phyloP scores from a whole-genome alignment of 768 basidiomycete genomes.

The Rhodotorula diobovata region DNA sequence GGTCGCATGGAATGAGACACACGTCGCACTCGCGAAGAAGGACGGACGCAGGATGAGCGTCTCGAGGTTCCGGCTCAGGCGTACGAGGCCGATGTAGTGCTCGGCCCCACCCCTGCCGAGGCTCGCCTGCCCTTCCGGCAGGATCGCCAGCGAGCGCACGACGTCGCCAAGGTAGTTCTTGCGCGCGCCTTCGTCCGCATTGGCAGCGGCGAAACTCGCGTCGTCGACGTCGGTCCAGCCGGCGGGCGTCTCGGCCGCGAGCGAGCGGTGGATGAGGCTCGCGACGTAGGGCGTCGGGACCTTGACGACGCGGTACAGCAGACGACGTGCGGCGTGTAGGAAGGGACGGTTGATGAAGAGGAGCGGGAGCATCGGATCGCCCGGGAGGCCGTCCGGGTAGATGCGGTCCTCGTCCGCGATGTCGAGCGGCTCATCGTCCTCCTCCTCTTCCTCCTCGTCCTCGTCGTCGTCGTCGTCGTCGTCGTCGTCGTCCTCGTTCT shows the following conservation, averaged over 20 bases:
- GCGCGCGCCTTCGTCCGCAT: background rate
- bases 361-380: slow-evolving; percentile 39
- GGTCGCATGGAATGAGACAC: slow-evolving; percentile 1
- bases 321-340: slow-evolving; percentile 35
- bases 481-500: slow-evolving; percentile 1
- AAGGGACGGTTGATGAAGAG: slow-evolving; percentile 38
- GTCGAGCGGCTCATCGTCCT: too few species aligned
- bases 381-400: slow-evolving; percentile 40
- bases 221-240: slow-evolving; percentile 16
- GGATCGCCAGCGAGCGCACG: slow-evolving; percentile 1
- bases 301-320: slow-evolving; percentile 28
- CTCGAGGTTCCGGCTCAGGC: slow-evolving; percentile 10
- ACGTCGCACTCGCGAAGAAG: slow-evolving; percentile 25
- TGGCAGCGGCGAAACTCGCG: background rate
- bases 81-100: slow-evolving; percentile 17
- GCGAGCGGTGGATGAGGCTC: slow-evolving; percentile 19
- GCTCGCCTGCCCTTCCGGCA: background rate
- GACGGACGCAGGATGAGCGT: slow-evolving; percentile 9
- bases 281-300: slow-evolving; percentile 11
- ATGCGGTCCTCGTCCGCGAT: slow-evolving; percentile 8
- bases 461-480: slow-evolving; percentile 7
- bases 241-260: slow-evolving; percentile 10
- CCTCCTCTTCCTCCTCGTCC: background rate
- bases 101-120: slow-evolving; percentile 13
- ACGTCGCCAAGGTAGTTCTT: slow-evolving; percentile 12